These are phyloP conservation scores for Aureobasidium sp. DNA, from an alignment of 2,329 filamentous ascomycete genomes.

Conservation along the genomic window DNA sequence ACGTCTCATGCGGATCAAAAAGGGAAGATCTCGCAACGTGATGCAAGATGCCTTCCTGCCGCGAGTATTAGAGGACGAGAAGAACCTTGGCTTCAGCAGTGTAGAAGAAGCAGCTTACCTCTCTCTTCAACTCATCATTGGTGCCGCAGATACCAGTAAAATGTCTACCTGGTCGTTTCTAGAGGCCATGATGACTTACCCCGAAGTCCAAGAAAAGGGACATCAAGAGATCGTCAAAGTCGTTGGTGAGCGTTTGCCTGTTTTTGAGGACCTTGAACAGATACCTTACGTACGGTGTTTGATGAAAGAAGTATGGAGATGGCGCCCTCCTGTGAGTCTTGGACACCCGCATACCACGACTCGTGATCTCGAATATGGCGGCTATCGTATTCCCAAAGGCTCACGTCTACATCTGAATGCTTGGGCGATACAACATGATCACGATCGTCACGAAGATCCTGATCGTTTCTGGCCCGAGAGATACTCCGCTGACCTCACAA, in stretches of 20 bases:
- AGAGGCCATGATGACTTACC: constrained; percentile 24
- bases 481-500: constrained; percentile 19
- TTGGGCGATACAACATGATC: constrained; percentile 29
- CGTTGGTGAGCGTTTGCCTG: constrained; percentile 23
- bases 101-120: constrained; percentile 18
- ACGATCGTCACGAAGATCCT: constrained; percentile 24
- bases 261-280: constrained; percentile 29
- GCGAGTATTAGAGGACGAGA: constrained; percentile 12
- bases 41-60: constrained; percentile 14
- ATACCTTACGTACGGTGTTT: constrained; percentile 49
- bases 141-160: constrained; percentile 16
- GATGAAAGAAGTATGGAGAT: constrained; percentile 52
- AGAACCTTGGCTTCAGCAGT: constrained; percentile 15
- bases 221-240: constrained; percentile 29
- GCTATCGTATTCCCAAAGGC: constrained; percentile 33
- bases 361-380: constrained; percentile 33
- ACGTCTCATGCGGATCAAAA: constrained; percentile 14
- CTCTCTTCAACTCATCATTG: constrained; percentile 15
- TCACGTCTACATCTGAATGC: constrained; percentile 28
- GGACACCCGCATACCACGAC: constrained; percentile 31
- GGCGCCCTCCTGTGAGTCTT: constrained; percentile 45
- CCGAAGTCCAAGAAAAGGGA: constrained; percentile 26
- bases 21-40: not conserved
- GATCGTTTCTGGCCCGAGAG: constrained; percentile 27
- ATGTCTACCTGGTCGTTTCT: constrained; percentile 11